Base-by-base conservation (phyloP, 2,329 filamentous ascomycete species). In the Aquanectria penicillioides region DNA sequence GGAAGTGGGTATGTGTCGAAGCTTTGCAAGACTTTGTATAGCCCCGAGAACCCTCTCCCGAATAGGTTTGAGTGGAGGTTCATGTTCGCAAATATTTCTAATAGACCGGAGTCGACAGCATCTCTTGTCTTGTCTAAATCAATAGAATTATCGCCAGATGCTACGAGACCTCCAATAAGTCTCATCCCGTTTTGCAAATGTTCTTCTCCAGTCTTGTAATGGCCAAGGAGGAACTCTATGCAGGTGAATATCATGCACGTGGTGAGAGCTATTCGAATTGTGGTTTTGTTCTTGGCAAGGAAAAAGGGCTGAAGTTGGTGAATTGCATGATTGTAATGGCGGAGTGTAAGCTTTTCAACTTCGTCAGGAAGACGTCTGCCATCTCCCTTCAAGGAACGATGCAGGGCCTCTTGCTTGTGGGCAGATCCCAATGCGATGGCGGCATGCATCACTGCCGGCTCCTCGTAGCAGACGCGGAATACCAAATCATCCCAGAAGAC, bases 281-380 rank as follows among this genome's bases (percentile, higher is more conserved):
- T 41, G 4, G 26, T n/a, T 15, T 43, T 51, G 18, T 33, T 15
- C 9, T 26, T 33, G 17, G 17, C 17, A 2, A 17, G 8, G 5
- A 41, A 40, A 36, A n/a, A 41, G 8, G 48, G 34, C 9, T 41
- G 48, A 8, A 51, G 34, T 6, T 41, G 48, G 11, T 15, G 36
- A 51, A 51, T 51, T 10, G 48, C 48, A 2, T 26, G 4, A 13
- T 51, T 51, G n/a, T 51, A 51, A 51, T 51, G 48, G 6, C 22
- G n/a, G 2, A 51, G 20, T 22, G 18, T 34, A 9, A 33, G 10
- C 5, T 15, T 23, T 17, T 41, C 48, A 22, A 26, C n/a, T 8
- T 31, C 20, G 7, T 13, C 17, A 3, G 26, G 9, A 5, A 15
- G 12, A 6, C 5, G 5, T 3, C 11, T 12, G 2, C 2, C n/a